Evolutionary conservation across 2,329 filamentous ascomycete species (phyloP).

Genomic region (Xylariaceae sp.): DNA sequence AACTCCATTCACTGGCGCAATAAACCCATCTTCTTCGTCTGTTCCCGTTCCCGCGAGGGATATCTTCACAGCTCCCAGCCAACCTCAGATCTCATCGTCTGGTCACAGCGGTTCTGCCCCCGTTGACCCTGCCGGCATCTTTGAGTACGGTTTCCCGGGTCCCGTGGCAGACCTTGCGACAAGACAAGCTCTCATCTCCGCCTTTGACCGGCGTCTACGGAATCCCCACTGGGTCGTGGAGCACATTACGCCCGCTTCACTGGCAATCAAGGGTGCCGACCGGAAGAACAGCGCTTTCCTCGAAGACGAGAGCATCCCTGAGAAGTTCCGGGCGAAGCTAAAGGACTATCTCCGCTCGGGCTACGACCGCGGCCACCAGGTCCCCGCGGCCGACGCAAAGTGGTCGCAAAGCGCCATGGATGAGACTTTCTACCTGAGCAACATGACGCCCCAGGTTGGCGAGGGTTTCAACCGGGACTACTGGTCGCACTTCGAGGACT

Average conservation of each 20-base stretch:
- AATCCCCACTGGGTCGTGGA: constrained; percentile 95
- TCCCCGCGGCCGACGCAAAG: constrained; percentile 91
- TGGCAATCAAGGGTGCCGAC: constrained; percentile 70
- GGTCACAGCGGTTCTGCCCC: constrained; percentile 32
- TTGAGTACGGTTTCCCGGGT: constrained; percentile 87
- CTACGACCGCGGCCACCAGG: constrained; percentile 94
- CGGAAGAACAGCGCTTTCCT: constrained; percentile 76
- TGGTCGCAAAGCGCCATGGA: constrained; percentile 95
- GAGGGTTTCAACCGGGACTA: constrained; percentile 99
- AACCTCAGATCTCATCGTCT: constrained; percentile 31
- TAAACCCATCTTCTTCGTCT: constrained; percentile 33
- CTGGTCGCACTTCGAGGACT: constrained; percentile 98
- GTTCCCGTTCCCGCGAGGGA: constrained; percentile 55
- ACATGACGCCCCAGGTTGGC: constrained; percentile 98
- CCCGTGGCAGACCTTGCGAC: constrained; percentile 77
- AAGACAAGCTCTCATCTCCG: constrained; percentile 72
- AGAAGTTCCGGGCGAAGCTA: constrained; percentile 81
- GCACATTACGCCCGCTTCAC: constrained; percentile 87
- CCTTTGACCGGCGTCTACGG: constrained; percentile 82
- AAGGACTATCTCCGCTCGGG: constrained; percentile 93
- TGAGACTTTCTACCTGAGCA: constrained; percentile 84
- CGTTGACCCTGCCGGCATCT: constrained; percentile 70
- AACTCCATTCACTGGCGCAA: constrained; percentile 31
- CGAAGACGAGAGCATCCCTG: constrained; percentile 75
- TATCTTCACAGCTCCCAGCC: constrained; percentile 37